A percentile compares a stretch with the other conserved stretches of the same genome.
Conservation (phyloP, 2,329 filamentous ascomycete species). For the Neopestalotiopsis sp. region DNA sequence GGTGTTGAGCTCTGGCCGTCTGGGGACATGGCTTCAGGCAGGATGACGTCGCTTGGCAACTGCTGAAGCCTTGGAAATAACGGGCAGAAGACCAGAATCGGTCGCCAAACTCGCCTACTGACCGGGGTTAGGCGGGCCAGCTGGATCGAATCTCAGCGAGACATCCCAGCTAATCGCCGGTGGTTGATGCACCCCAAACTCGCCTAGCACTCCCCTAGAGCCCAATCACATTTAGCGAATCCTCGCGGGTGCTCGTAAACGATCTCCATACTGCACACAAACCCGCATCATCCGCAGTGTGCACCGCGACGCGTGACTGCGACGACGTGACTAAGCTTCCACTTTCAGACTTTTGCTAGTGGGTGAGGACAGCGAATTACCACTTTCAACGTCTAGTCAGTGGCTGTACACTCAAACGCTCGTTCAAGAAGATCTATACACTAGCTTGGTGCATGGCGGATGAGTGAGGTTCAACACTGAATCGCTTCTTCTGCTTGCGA, state of each 20-base stretch:
- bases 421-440: background rate
- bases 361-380: background rate
- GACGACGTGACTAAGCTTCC: slow-evolving; percentile 1
- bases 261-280: background rate
- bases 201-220: background rate
- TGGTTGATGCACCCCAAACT: background rate
- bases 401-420: background rate
- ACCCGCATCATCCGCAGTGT: background rate
- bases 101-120: no score
- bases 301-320: background rate
- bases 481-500: background rate
- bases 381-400: background rate
- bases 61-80: background rate
- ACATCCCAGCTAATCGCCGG: background rate
- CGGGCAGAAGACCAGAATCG: slow-evolving; percentile 1
- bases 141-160: background rate
- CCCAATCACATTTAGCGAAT: background rate
- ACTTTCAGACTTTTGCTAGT: background rate
- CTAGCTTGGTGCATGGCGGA: background rate
- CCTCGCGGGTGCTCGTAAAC: background rate
- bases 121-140: background rate
- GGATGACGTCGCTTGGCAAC: slow-evolving; percentile 17
- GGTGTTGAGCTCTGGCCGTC: no score
- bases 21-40: no score
- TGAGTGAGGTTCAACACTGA: background rate